These are phyloP conservation scores for Cucumis hystrix DNA, from an alignment of 306 rosid species.

Conservation along the genomic window DNA sequence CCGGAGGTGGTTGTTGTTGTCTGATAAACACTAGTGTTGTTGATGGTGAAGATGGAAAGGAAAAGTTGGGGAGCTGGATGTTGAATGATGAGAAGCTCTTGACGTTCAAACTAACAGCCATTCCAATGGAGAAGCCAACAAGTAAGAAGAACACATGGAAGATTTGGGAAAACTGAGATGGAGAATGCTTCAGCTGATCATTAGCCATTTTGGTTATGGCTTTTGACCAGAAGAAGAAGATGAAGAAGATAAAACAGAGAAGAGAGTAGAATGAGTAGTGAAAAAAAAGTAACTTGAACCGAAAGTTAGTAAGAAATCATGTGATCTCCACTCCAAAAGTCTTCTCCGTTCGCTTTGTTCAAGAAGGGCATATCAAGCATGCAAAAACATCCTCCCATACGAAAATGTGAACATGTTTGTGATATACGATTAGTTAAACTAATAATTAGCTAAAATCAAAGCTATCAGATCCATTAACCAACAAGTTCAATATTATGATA, in stretches of 20 bases:
- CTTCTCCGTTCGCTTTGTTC: neutral
- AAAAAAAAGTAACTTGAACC: neutral
- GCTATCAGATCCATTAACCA: neutral
- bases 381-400: neutral
- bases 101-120: constrained; percentile 20
- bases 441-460: neutral
- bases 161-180: constrained; percentile 5
- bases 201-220: constrained; percentile 1
- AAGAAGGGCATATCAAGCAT: neutral
- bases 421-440: too few species aligned
- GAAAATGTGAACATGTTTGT: neutral
- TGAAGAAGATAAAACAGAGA: neutral
- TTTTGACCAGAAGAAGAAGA: constrained; percentile 8
- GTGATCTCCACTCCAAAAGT: neutral
- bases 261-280: neutral
- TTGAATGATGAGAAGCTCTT: constrained; percentile 10
- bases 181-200: constrained; percentile 1
- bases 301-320: neutral
- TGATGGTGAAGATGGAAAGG: constrained; percentile 1
- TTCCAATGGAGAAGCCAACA: constrained; percentile 33
- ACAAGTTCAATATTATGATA: neutral
- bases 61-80: neutral
- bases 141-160: constrained; percentile 21
- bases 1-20: neutral
- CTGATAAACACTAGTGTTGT: neutral